These are phyloP conservation scores for Gillenia trifoliata DNA, from an alignment of 306 rosid genomes.

Conservation along the genomic window DNA sequence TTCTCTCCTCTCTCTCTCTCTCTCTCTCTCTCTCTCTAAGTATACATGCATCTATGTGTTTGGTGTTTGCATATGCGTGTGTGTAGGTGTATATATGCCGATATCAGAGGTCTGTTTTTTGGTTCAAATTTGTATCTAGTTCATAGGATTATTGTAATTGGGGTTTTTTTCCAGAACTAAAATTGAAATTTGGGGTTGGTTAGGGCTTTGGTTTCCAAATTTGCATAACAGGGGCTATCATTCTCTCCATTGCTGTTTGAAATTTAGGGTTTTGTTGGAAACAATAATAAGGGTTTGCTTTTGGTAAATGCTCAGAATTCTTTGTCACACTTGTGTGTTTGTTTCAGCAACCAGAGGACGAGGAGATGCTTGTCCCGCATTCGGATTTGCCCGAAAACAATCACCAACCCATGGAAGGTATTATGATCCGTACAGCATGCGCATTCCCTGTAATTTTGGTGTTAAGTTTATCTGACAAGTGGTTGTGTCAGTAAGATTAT, in stretches of 20 bases:
- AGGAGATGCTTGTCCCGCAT: slow-evolving; percentile 86
- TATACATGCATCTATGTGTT: neutral
- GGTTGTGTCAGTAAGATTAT: neutral
- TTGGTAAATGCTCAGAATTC: slow-evolving; percentile 25
- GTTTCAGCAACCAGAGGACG: slow-evolving; percentile 82
- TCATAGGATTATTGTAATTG: slow-evolving; percentile 21
- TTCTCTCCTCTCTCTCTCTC: slow-evolving; percentile 16
- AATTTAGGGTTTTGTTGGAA: slow-evolving; percentile 37
- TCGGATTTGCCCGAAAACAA: slow-evolving; percentile 74
- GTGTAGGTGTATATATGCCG: slow-evolving; percentile 16
- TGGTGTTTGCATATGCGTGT: neutral
- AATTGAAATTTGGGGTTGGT: slow-evolving; percentile 8
- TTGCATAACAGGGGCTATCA: slow-evolving; percentile 22
- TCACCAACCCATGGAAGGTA: slow-evolving; percentile 89
- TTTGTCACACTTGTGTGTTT: slow-evolving; percentile 7
- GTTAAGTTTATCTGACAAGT: neutral
- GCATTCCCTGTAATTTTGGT: neutral
- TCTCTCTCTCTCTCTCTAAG: neutral
- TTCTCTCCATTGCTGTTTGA: slow-evolving; percentile 23
- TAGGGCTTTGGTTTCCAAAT: slow-evolving; percentile 45
- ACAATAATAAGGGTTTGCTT: slow-evolving; percentile 21
- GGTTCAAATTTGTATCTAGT: slow-evolving; percentile 13
- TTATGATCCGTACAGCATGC: slow-evolving; percentile 26
- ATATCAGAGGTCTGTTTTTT: slow-evolving; percentile 15
- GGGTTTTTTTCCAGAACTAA: slow-evolving; percentile 4